phyloP scores from a whole-genome alignment of 148 eudicot genomes.

The Camellia japonica region DNA sequence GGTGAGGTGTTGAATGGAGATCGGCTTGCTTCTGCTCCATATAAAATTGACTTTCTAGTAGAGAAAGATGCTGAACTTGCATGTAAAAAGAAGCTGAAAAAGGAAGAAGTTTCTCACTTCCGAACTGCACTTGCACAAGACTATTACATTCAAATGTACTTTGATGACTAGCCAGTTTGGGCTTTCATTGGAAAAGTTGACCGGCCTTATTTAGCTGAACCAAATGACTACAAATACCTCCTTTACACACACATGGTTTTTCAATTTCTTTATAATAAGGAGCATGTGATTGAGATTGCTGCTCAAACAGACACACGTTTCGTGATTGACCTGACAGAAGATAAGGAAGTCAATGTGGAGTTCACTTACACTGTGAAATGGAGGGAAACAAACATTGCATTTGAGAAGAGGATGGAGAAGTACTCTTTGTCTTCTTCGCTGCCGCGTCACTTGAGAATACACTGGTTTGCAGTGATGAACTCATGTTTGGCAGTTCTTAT shows the following conservation, averaged over 20 bases:
- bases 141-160: slow-evolving; percentile 23
- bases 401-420: slow-evolving; percentile 24
- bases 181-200: slow-evolving; percentile 7
- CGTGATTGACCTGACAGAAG: slow-evolving; percentile 21
- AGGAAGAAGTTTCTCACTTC: slow-evolving; percentile 27
- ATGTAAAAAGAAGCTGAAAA: slow-evolving; percentile 27
- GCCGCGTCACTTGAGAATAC: background rate
- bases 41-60: slow-evolving; percentile 16
- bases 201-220: background rate
- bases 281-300: slow-evolving; percentile 22
- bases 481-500: slow-evolving; percentile 12
- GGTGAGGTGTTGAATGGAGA: slow-evolving; percentile 30
- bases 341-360: slow-evolving; percentile 23
- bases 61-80: slow-evolving; percentile 18
- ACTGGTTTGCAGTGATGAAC: slow-evolving; percentile 11
- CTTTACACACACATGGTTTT: slow-evolving; percentile 12
- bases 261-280: slow-evolving; percentile 23
- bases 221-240: background rate
- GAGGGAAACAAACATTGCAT: slow-evolving; percentile 9
- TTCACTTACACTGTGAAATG: slow-evolving; percentile 26
- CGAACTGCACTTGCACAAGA: slow-evolving; percentile 20
- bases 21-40: slow-evolving; percentile 21
- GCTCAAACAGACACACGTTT: background rate
- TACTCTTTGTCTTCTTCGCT: background rate
- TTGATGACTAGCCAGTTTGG: slow-evolving; percentile 26